Percentiles rank a stretch among this genome's conserved stretches.
Evolutionary conservation across 2,329 filamentous ascomycete genomes (phyloP).

Genomic region (Aspergillus sclerotialis): DNA sequence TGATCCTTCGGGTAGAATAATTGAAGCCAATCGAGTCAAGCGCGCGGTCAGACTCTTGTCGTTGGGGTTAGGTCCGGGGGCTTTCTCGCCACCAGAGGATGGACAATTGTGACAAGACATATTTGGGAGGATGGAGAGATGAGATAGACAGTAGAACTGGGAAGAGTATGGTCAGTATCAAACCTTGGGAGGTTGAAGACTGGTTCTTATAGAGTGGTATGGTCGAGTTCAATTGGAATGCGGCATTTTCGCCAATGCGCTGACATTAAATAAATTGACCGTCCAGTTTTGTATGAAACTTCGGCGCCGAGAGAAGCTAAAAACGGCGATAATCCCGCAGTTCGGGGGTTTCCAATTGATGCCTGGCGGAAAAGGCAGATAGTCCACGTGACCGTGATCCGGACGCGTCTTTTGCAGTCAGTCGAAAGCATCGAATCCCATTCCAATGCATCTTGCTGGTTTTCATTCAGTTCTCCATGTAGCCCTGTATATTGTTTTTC

Average conservation of each 20-base stretch:
- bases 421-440: not conserved
- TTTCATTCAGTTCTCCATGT: slow-evolving; percentile 3
- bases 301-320: not conserved
- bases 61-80: not conserved
- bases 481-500: too few species aligned
- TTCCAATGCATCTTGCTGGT: not conserved
- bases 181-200: too few species aligned
- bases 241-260: not conserved
- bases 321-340: not conserved
- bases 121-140: not conserved
- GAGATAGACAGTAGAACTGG: not conserved
- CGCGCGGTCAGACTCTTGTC: slow-evolving; percentile 1
- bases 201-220: not conserved
- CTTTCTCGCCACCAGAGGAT: not conserved
- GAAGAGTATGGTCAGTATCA: too few species aligned
- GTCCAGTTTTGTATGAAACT: too few species aligned
- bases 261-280: not conserved
- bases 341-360: too few species aligned
- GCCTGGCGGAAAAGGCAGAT: too few species aligned
- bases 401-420: slow-evolving; percentile 20
- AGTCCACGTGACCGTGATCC: slow-evolving; percentile 30
- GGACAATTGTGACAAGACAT: not conserved
- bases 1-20: slow-evolving; percentile 9
- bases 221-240: not conserved
- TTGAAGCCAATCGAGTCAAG: slow-evolving; percentile 1